Base-by-base conservation (phyloP, 1,284 basidiomycete species). In the Melampsora larici-populina region DNA sequence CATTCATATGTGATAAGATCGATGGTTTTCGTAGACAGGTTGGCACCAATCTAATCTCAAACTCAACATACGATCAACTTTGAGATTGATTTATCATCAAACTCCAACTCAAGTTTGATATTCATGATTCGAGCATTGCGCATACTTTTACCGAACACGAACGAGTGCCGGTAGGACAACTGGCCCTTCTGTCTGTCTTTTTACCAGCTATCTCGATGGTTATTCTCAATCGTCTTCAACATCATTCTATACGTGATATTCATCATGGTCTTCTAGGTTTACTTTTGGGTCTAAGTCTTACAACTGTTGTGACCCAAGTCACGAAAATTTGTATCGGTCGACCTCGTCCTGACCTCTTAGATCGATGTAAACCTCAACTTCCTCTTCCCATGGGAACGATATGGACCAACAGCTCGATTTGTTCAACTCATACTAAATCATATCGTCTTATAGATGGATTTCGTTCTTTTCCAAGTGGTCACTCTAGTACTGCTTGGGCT, bases 391-490 rank as follows among this genome's bases (percentile, higher is more conserved):
- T 97, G 81, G 82, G 82, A 8, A 65, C 82, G 0, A 94, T 88
- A 79, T 91, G 92, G 0, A 90, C 89, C 0, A 90, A 87, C 2
- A 89, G 88, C 71, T 86, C 87, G 1, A 90, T 97, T 73, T 99
- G 96, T 85, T 93, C 92, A 15, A 80, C 81, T 0, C 89, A 90
- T 81, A 87, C 86, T 0, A 85, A 92, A 81, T 81, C 83, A 18
- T 79, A 82, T 18, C 87, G 89, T 8, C 84, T 95, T 80, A 85
- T 87, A 40, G 93, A 96, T 83, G 95, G 95, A 0, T 98, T 94
- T 86, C 89, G 92, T 81, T 94, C 92, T 82, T 97, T 99, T 84
- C 93, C 93, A 5, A 93, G 92, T 70, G 96, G 96, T 0, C 96
- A 98, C 85, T 89, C 92, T 0, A 92, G 91, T 81, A 92, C 95